A percentile compares a stretch with the other conserved stretches of the same genome.
These are phyloP conservation scores for Senecio squalidus DNA, from an alignment of 140 eudicot genomes.

Conservation along the genomic window DNA sequence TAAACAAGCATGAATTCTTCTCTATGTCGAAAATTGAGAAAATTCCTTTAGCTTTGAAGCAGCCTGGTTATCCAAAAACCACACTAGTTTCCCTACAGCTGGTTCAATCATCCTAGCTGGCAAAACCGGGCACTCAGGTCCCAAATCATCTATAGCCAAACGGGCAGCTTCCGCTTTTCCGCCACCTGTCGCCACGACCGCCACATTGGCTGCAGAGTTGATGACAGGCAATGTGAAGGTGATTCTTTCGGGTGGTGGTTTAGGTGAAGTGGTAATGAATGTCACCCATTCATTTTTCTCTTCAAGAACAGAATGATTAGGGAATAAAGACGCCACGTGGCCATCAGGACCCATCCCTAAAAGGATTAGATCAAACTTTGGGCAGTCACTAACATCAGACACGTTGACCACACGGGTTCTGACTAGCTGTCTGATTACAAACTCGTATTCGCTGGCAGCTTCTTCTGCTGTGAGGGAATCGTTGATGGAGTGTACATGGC, in stretches of 20 bases:
- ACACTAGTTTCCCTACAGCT: conserved; percentile 52
- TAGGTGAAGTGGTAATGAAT: conserved; percentile 66
- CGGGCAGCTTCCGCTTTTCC: conserved; percentile 67
- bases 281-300: conserved; percentile 79
- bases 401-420: conserved; percentile 75
- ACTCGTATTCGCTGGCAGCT: conserved; percentile 82
- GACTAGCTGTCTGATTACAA: conserved; percentile 78
- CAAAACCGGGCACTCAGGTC: conserved; percentile 41
- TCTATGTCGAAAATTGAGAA: conserved; percentile 36
- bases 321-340: conserved; percentile 86
- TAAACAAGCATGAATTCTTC: conserved; percentile 12
- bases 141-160: conserved; percentile 49
- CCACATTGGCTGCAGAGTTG: conserved; percentile 85
- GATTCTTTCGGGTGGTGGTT: conserved; percentile 89
- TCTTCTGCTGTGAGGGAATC: conserved; percentile 76
- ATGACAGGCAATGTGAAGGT: conserved; percentile 82
- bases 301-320: conserved; percentile 50
- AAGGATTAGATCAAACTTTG: conserved; percentile 76
- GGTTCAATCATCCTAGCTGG: conserved; percentile 82
- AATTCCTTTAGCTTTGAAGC: conserved; percentile 58
- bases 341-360: conserved; percentile 90
- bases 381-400: conserved; percentile 79
- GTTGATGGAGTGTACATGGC: conserved; percentile 81
- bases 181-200: conserved; percentile 62
- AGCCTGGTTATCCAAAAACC: conserved; percentile 77